Base-by-base conservation (phyloP, 257 asterid genomes). In the Ballota nigra region DNA sequence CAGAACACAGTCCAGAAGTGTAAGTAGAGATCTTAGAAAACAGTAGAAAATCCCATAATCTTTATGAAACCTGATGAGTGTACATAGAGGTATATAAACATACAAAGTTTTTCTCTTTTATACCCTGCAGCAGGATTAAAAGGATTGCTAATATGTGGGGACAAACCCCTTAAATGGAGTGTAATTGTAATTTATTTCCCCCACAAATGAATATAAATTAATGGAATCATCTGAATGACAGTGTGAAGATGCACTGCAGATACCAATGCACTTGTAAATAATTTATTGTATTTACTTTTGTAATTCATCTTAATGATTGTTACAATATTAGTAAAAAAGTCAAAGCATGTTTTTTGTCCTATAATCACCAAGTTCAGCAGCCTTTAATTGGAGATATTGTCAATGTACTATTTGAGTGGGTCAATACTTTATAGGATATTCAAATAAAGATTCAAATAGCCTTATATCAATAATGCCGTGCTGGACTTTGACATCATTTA, bases 161-260 rank as follows among this genome's bases (percentile, higher is more conserved):
- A 26, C 52, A 53, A 73, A 56, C 61, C 72, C 71, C 66, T 65
- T 28, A 31, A 38, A 5, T 52, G 66, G 60, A 22, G 41, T 52
- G 45, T 34, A 22, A 52, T 72, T 13, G 52, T 22, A 18, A 38
- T 15, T 52, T 63, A 10, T 43, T 41, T 4, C 22, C 71, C 33
- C 31, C 20, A 23, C 10, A 9, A 22, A 55, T 55, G 61, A 24
- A 53, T 38, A 53, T 55, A 63, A 24, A 52, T 38, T 52, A 11
- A 51, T 72, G 8, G 56, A 61, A 36, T 36, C 45, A 26, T 53
- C 58, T 63, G 43, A 53, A 63, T 23, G 71, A 26, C 58, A 71
- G 51, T 47, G 69, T n/a, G 16, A 23, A 36, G 23, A 34, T 51
- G 56, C 24, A 16, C 43, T 22, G 56, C 58, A 15, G 66, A 15